These are phyloP conservation scores for Sarocladium oryzae DNA, from an alignment of 2,329 filamentous ascomycete genomes.

Conservation along the genomic window DNA sequence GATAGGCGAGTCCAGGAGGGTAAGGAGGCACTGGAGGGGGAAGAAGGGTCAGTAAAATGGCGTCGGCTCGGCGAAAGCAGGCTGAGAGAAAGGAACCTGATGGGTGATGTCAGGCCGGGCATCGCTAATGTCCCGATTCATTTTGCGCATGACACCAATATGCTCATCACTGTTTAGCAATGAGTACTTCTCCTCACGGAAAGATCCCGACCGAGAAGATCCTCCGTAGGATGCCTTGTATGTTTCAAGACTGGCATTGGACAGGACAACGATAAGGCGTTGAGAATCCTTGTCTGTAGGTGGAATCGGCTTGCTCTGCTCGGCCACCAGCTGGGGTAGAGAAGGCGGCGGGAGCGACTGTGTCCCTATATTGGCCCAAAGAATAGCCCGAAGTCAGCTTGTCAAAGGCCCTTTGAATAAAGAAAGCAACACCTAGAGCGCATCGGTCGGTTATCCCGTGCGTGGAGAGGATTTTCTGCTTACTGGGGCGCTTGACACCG, in stretches of 20 bases:
- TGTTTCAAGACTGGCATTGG: slow-evolving; percentile 94
- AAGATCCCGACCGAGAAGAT: slow-evolving; percentile 53
- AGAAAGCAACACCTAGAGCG: not conserved
- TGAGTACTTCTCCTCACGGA: slow-evolving; percentile 91
- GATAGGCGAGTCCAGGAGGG: slow-evolving; percentile 92
- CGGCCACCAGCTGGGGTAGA: slow-evolving; percentile 85
- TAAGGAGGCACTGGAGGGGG: slow-evolving; percentile 75
- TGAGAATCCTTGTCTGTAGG: slow-evolving; percentile 84
- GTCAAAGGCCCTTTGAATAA: not conserved
- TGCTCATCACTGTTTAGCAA: slow-evolving; percentile 98
- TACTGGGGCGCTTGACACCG: slow-evolving; percentile 38
- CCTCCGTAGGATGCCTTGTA: slow-evolving; percentile 83
- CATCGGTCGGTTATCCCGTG: too few species aligned
- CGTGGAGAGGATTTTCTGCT: slow-evolving; percentile 15
- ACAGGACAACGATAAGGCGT: slow-evolving; percentile 89
- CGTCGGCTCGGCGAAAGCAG: not conserved
- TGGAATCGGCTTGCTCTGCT: slow-evolving; percentile 82
- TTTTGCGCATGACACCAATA: slow-evolving; percentile 98
- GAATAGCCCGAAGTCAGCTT: not conserved
- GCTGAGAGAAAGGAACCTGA: slow-evolving; percentile 57
- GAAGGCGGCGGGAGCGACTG: slow-evolving; percentile 91
- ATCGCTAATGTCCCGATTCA: slow-evolving; percentile 98
- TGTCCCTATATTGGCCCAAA: slow-evolving; percentile 61
- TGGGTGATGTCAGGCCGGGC: slow-evolving; percentile 97
- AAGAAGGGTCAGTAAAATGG: slow-evolving; percentile 24